phyloP scores from a whole-genome alignment of 768 basidiomycete species.

The Boletellus emodensis region DNA sequence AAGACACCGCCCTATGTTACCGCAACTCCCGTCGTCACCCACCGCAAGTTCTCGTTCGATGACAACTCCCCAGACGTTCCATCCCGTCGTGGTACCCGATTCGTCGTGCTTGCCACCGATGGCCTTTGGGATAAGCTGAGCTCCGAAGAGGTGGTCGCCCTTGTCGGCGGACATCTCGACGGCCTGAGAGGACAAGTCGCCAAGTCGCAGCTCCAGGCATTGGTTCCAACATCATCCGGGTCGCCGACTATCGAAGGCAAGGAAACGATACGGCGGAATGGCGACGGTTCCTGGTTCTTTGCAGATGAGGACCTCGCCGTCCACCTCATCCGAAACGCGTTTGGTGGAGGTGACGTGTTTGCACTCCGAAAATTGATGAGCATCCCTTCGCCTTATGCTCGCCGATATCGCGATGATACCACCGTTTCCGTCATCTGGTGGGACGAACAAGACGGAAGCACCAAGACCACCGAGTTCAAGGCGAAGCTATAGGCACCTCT shows the following conservation, averaged over 20 bases:
- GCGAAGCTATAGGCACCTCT: constrained; percentile 44
- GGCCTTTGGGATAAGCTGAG: constrained; percentile 71
- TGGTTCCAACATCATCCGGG: constrained; percentile 55
- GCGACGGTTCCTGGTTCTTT: constrained; percentile 67
- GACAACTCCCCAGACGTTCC: constrained; percentile 21
- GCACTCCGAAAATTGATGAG: constrained; percentile 62
- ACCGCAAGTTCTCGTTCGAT: constrained; percentile 61
- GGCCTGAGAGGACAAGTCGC: constrained; percentile 64
- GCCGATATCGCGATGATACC: constrained; percentile 79
- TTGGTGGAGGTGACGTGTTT: constrained; percentile 72
- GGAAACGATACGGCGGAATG: constrained; percentile 35
- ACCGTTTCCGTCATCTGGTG: constrained; percentile 85
- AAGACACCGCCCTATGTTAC: constrained; percentile 94
- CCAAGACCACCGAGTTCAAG: constrained; percentile 37
- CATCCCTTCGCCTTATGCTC: constrained; percentile 76
- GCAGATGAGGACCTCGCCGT: constrained; percentile 73
- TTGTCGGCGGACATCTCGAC: constrained; percentile 78
- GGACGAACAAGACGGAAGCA: constrained; percentile 54
- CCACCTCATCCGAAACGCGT: constrained; percentile 88
- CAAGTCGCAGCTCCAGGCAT: constrained; percentile 50
- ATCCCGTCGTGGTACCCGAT: constrained; percentile 41
- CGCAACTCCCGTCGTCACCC: constrained; percentile 76
- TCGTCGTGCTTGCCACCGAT: constrained; percentile 89
- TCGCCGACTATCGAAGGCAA: constrained; percentile 61
- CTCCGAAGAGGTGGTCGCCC: constrained; percentile 82